These are phyloP conservation scores for Trichoderma erinaceum DNA, from an alignment of 495 filamentous ascomycete genomes.

Conservation along the genomic window DNA sequence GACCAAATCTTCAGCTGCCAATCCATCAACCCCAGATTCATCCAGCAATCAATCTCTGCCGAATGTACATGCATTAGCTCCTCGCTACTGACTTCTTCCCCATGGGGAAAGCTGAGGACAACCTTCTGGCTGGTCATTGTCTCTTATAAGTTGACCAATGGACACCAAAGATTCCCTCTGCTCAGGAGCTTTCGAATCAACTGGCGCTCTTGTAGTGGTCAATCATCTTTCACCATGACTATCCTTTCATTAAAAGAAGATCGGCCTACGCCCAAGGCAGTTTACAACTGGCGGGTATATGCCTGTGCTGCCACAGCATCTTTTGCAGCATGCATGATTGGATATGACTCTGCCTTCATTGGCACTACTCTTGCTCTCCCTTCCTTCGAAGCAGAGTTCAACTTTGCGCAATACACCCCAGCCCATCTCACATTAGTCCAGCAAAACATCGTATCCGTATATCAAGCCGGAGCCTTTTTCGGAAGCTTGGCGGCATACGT, in stretches of 20 bases:
- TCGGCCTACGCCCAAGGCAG: slow-evolving; percentile 54
- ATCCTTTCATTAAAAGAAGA: slow-evolving; percentile 57
- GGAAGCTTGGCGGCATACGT: slow-evolving; percentile 57
- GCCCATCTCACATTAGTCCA: slow-evolving; percentile 44
- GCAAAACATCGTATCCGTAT: slow-evolving; percentile 64
- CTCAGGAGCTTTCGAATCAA: not conserved
- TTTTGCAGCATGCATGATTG: slow-evolving; percentile 66
- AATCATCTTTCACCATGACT: slow-evolving; percentile 43
- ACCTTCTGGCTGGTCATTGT: not conserved
- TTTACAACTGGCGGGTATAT: slow-evolving; percentile 75
- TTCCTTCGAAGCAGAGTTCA: slow-evolving; percentile 56
- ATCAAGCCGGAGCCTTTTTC: slow-evolving; percentile 64
- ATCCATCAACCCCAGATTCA: slow-evolving; percentile 5
- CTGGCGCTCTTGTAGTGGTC: not conserved
- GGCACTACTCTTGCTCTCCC: slow-evolving; percentile 58
- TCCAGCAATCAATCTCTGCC: not conserved
- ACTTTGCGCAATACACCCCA: slow-evolving; percentile 38
- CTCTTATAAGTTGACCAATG: not conserved
- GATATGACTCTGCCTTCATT: slow-evolving; percentile 67
- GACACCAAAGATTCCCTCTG: not conserved
- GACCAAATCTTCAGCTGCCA: not conserved
- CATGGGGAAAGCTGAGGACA: not conserved
- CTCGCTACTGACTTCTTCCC: not conserved
- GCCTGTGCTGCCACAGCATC: slow-evolving; percentile 54
- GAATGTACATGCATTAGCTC: not conserved